phyloP scores from a whole-genome alignment of 805 yeast species.

The Phaffomyces opuntiae region DNA sequence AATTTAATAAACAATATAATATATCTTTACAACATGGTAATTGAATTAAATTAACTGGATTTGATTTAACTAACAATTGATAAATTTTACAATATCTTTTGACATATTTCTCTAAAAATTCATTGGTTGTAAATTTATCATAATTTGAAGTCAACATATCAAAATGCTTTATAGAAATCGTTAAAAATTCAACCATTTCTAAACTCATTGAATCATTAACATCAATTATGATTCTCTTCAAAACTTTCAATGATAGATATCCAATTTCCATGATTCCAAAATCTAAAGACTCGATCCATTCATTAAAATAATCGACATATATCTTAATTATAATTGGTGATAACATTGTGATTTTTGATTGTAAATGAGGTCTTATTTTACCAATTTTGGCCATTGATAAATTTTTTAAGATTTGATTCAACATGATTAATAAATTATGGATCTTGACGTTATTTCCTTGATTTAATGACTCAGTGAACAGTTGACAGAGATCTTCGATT shows the following conservation, averaged over 20 bases:
- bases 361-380: conserved; percentile 70
- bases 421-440: conserved; percentile 55
- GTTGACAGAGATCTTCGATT: conserved; percentile 53
- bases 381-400: conserved; percentile 78
- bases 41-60: conserved; percentile 66
- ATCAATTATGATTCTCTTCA: conserved; percentile 67
- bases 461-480: conserved; percentile 37
- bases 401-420: conserved; percentile 74
- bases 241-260: conserved; percentile 66
- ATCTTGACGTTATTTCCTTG: conserved; percentile 43
- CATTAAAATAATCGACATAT: conserved; percentile 52
- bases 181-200: conserved; percentile 55
- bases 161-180: conserved; percentile 49
- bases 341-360: conserved; percentile 57
- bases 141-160: conserved; percentile 47
- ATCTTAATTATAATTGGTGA: conserved; percentile 52
- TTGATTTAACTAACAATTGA: conserved; percentile 46
- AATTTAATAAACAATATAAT: conserved; percentile 49
- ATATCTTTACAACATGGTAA: conserved; percentile 58
- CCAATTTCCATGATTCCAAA: conserved; percentile 63
- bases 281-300: conserved; percentile 48
- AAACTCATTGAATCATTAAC: conserved; percentile 63
- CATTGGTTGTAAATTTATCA: conserved; percentile 36
- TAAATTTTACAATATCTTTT: conserved; percentile 73
- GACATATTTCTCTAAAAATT: conserved; percentile 57